Conservation (phyloP, 2,329 filamentous ascomycete species). For the Arthrobotrys sinensis region DNA sequence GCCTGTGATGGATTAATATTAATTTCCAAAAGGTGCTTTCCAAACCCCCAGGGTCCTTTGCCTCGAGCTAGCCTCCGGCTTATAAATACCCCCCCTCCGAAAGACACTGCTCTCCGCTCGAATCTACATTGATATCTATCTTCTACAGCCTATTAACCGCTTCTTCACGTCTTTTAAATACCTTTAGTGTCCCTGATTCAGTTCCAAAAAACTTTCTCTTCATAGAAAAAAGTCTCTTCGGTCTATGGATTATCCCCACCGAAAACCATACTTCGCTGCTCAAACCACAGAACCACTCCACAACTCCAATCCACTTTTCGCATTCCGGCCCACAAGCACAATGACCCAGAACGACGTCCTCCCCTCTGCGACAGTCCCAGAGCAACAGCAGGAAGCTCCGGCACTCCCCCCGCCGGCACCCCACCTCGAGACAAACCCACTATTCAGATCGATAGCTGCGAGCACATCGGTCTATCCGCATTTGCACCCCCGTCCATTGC, state of each 20-base stretch:
- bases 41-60: background rate
- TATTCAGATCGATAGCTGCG: slow-evolving; percentile 58
- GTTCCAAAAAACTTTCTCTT: slow-evolving; percentile 6
- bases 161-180: slow-evolving; percentile 18
- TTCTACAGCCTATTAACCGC: slow-evolving; percentile 1
- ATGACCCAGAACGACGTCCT: slow-evolving; percentile 40
- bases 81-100: slow-evolving; percentile 13
- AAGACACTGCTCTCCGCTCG: background rate
- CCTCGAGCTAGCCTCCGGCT: background rate
- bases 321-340: background rate
- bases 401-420: slow-evolving; percentile 43
- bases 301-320: slow-evolving; percentile 6
- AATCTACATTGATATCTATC: background rate
- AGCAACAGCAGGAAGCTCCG: slow-evolving; percentile 37
- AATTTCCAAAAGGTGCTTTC: background rate
- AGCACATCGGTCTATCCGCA: slow-evolving; percentile 57
- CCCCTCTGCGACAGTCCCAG: slow-evolving; percentile 7
- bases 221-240: slow-evolving; percentile 12
- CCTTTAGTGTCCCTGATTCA: slow-evolving; percentile 18
- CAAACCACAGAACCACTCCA: background rate
- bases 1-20: slow-evolving; percentile 5
- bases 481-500: slow-evolving; percentile 52
- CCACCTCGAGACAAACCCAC: slow-evolving; percentile 53
- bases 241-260: slow-evolving; percentile 34
- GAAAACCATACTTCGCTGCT: slow-evolving; percentile 13